phyloP scores from a whole-genome alignment of 139 green algal species.

The Chlorella sp. region DNA sequence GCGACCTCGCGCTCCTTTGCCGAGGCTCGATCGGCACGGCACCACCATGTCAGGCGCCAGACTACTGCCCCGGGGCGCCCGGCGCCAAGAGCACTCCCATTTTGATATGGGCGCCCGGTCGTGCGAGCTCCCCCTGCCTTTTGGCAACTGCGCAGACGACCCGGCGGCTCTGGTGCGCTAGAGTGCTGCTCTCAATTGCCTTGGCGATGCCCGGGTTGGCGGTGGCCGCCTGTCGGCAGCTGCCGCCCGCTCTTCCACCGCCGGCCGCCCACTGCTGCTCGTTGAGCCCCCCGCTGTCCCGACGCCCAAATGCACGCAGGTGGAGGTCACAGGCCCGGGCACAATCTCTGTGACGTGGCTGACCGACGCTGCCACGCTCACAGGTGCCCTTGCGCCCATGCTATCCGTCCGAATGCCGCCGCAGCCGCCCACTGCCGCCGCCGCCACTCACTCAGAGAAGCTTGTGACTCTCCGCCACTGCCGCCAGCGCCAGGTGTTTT shows the following conservation, averaged over 20 bases:
- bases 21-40: too few relatives aligned
- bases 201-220: not conserved
- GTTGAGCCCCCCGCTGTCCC: not conserved
- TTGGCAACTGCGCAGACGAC: not conserved
- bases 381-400: not conserved
- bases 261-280: too few relatives aligned
- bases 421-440: not conserved
- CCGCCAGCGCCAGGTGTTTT: too few relatives aligned
- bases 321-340: not conserved
- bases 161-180: not conserved
- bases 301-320: not conserved
- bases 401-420: not conserved
- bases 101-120: not conserved
- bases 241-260: too few relatives aligned
- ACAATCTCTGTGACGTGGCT: not conserved
- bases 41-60: too few relatives aligned
- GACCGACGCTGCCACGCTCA: not conserved
- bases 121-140: not conserved
- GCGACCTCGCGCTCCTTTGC: too few relatives aligned
- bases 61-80: too few relatives aligned
- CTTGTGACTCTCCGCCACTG: not conserved
- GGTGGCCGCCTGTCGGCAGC: not conserved
- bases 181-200: not conserved
- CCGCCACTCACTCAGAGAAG: not conserved
- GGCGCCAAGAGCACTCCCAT: too few relatives aligned